These are phyloP conservation scores for Rusavskia elegans DNA, from an alignment of 495 filamentous ascomycete genomes.

Conservation along the genomic window DNA sequence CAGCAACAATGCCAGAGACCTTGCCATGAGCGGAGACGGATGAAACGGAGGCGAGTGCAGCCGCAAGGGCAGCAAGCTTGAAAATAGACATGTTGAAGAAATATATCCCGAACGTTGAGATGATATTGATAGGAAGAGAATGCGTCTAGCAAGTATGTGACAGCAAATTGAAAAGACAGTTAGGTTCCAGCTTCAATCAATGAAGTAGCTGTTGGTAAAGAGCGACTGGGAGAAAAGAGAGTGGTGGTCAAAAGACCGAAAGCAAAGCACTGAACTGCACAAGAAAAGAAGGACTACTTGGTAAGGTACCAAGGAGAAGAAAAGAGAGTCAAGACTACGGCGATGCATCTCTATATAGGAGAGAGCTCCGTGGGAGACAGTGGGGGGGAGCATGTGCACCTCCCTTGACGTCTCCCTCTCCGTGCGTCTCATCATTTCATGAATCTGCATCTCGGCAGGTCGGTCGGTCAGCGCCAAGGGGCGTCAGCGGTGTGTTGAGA, in stretches of 20 bases:
- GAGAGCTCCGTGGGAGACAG: not conserved
- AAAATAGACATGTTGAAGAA: not conserved
- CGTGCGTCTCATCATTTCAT: not conserved
- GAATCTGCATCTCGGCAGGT: not conserved
- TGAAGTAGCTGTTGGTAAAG: constrained; percentile 2
- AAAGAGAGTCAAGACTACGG: not conserved
- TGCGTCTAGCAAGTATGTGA: not conserved
- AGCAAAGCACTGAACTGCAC: not conserved
- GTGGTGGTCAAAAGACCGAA: not conserved
- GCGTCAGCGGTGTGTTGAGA: not conserved
- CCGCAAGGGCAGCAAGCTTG: not conserved
- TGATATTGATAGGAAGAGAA: not conserved
- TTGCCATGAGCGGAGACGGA: constrained; percentile 46
- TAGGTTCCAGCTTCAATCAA: constrained; percentile 6
- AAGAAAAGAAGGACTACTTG: not conserved
- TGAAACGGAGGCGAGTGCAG: constrained; percentile 30
- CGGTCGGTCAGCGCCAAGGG: not conserved
- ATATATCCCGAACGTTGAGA: not conserved
- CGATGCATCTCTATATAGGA: not conserved
- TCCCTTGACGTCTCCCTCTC: not conserved
- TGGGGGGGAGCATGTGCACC: too few species aligned
- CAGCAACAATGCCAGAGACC: constrained; percentile 41
- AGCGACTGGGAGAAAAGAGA: constrained; percentile 1
- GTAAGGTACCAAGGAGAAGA: not conserved
- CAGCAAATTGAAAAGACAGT: not conserved